Base-by-base conservation (phyloP, 2,329 filamentous ascomycete species). In the Penicillium sp. region DNA sequence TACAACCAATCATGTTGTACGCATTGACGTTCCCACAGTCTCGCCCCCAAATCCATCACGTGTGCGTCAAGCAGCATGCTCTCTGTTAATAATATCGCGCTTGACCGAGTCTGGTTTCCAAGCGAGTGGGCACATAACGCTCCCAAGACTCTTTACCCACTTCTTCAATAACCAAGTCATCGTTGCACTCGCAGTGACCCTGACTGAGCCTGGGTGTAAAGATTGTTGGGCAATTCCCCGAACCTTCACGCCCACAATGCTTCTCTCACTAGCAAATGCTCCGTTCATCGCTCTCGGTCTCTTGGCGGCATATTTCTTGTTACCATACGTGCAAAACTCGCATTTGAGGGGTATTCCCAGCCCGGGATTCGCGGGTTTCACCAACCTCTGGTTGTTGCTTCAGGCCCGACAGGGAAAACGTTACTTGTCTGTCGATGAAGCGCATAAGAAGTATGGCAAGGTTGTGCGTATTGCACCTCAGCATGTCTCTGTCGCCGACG, bases 391-490 rank as follows among this genome's bases (percentile, higher is more conserved):
- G 93, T 83, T 96, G 27, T 75, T 96, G 49, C 77, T 79, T 8
- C 82, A 87, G 13, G 79, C 79, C 53, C 86, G 93, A 1, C 80
- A 83, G 4, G 91, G 91, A 1, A 80, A 81, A 47, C 81, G 89
- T 13, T 91, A 84, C 68, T 64, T 76, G 31, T 78, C 80, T 2
- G 86, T 96, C n/a, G 81, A 96, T 66, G 75, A 86, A 35, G 80
- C 85, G 8, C 92, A 96, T 75, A 84, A 89, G 78, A 88, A 87
- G 68, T 79, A 89, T 45, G 92, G 92, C 3, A 87, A 87, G 16
- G 76, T 96, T 1, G 87, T 96, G 24, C 84, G 92, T 37, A 89
- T 96, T 62, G 89, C 91, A 68, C 93, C 93, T 1, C 86, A 93
- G 67, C 92, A 96, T 68, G 82, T 96, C 65, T 92, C 88, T 55